Evolutionary conservation across 192 early-diverging fungal genomes (phyloP).

Genomic region (Haplosporangium gracile): DNA sequence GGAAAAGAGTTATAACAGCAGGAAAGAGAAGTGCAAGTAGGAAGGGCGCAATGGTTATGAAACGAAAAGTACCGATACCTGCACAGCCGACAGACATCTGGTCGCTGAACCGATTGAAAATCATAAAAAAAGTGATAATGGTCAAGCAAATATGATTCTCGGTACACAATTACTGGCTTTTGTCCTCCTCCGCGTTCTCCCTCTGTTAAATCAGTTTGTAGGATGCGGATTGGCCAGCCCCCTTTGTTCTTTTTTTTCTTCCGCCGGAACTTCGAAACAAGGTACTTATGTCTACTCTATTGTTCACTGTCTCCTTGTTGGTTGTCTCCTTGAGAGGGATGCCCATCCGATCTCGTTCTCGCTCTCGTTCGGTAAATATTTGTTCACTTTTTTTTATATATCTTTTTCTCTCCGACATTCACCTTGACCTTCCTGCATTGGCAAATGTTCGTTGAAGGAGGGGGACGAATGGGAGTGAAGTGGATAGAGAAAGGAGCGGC

Average conservation of each 20-base stretch:
- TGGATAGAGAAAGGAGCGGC: not conserved
- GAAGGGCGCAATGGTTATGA: not conserved
- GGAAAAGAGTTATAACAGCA: not conserved
- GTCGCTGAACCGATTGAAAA: not conserved
- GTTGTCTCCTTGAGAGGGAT: no score
- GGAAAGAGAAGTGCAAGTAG: not conserved
- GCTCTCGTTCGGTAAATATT: no score
- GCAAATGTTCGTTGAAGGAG: not conserved
- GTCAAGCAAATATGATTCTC: not conserved
- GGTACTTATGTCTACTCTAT: no score
- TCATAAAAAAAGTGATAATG: not conserved
- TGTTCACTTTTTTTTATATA: not conserved
- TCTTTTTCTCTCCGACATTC: not conserved
- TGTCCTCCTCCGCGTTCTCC: not conserved
- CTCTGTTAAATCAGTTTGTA: not conserved
- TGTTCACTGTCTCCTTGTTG: no score
- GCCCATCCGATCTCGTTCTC: no score
- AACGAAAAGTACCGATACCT: not conserved
- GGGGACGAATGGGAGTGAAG: not conserved
- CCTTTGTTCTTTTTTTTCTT: no score
- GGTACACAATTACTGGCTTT: not conserved
- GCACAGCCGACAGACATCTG: not conserved
- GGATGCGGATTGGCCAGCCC: no score
- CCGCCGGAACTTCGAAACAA: no score
- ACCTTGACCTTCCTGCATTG: not conserved